Base-by-base conservation (phyloP, 768 basidiomycete genomes). In the Lactifluus piperatus region DNA sequence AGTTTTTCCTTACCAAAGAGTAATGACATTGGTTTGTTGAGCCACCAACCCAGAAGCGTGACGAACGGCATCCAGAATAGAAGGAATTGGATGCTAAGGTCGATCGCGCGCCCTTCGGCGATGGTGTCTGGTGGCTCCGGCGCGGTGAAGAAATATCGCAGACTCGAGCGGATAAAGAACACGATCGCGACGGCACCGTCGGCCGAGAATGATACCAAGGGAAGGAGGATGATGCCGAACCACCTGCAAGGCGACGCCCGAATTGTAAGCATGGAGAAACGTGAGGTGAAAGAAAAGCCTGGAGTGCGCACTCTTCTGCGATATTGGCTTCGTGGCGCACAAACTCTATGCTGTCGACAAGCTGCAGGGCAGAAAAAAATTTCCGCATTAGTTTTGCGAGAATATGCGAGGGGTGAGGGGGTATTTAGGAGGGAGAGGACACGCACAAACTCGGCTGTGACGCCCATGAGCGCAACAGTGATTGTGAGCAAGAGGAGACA, bases 51-150 rank as follows among this genome's bases (percentile, higher is more conserved):
- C 20, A 88, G 71, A 22, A 90, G 67, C 4, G 85, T 79, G 43
- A 88, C 68, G 64, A 88, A 76, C 0, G 88, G 87, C 80, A 84
- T 85, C 88, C 88, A 90, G 70, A 88, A 86, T 11, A 89, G 74
- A 18, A 77, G 77, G 69, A 90, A 89, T 66, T 90, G 88, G 57
- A 89, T 87, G 65, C 82, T 84, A 47, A 88, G 76, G 67, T 90
- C 88, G 58, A 90, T 90, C 5, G 86, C 82, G 24, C 82, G 77
- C 0, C 77, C 84, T 66, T 81, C 81, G 0, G 87, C 87, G 22
- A 87, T 72, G n/a, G 77, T 76, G 5, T 75, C 73, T 1, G 84
- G 84, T 16, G 79, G 64, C 39, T 67, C 72, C 0, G 73, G 72
- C 4, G 73, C 69, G 39, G 68, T 67, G 65, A 79, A 72, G 62